Base-by-base conservation (phyloP, 2,329 filamentous ascomycete genomes). In the Calonectria fujianensis region DNA sequence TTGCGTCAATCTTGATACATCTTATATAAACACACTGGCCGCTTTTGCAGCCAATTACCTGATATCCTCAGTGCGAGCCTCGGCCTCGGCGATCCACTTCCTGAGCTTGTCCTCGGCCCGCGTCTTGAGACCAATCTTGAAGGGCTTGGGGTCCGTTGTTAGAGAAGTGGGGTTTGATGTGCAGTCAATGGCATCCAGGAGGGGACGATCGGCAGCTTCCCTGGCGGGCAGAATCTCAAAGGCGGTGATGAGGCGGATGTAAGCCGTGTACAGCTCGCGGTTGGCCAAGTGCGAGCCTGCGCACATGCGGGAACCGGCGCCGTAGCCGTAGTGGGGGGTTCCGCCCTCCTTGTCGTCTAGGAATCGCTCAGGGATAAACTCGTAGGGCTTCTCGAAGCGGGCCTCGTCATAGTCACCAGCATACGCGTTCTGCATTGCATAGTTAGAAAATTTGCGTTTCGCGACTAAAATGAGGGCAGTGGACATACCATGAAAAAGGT, bases 331-430 rank as follows among this genome's bases (percentile, higher is more conserved):
- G 79, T 93, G 92, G 0, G 89, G 90, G 1, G 91, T 92, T 10
- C 91, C 91, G 0, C 85, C 64, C 86, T 85, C 90, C 29, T 85
- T 86, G 68, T 92, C 87, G 67, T 88, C 83, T 14, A 96, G 85
- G 81, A 93, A 96, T 32, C 94, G 90, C 76, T 95, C 93, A 0
- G 94, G 93, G n/a, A 91, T 86, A 82, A 96, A 95, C 9, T 86
- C 84, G 35, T 88, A 76, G 0, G 94, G 90, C 35, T 91, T 83
- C 76, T 91, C 90, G 86, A 95, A 96, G 81, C 95, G 93, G 0
- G 85, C 83, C 7, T 89, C 87, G 81, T 96, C 94, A 83, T 94
- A 95, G 84, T 96, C 90, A 32, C 93, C 94, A 1, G 93, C 93
- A 84, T 93, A 95, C 13, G 94, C 93, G 80, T 93, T 96, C 90